A percentile compares a stretch with the other conserved stretches of the same genome.
phyloP scores from a whole-genome alignment of 208 protist species.

The Endotrypanum monterogeii region DNA sequence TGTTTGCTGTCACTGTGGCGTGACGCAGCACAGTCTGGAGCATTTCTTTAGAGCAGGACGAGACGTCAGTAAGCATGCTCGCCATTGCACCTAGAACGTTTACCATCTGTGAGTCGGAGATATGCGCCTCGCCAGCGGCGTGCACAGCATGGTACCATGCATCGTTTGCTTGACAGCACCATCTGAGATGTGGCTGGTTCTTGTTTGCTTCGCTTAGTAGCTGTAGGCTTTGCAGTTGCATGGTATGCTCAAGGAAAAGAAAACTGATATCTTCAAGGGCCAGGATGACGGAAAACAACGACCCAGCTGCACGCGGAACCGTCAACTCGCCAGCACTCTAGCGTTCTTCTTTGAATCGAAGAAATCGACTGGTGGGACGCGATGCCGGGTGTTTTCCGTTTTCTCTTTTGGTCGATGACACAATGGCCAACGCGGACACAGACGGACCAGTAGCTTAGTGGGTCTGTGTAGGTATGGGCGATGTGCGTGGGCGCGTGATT shows the following conservation, averaged over 20 bases:
- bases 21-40: slow-evolving; percentile 14
- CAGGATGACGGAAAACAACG: background rate
- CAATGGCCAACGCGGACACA: background rate
- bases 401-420: background rate
- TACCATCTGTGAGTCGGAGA: background rate
- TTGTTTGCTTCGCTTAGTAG: slow-evolving; percentile 12
- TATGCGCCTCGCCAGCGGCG: background rate
- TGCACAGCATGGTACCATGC: slow-evolving; percentile 23
- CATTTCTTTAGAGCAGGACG: background rate
- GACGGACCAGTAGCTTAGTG: too few species aligned
- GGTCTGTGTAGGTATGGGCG: background rate
- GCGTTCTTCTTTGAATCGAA: too few species aligned
- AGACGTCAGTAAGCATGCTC: background rate
- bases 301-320: background rate
- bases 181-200: slow-evolving; percentile 5
- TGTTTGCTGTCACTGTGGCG: slow-evolving; percentile 19
- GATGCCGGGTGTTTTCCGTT: background rate
- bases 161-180: slow-evolving; percentile 30
- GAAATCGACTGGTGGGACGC: background rate
- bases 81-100: slow-evolving; percentile 7
- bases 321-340: background rate
- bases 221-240: slow-evolving; percentile 28
- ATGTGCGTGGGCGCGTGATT: background rate
- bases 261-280: background rate
- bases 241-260: background rate